A percentile compares a stretch with the other conserved stretches of the same genome.
Conservation (phyloP, 331 rosid genomes). For the Ulmus americana region DNA sequence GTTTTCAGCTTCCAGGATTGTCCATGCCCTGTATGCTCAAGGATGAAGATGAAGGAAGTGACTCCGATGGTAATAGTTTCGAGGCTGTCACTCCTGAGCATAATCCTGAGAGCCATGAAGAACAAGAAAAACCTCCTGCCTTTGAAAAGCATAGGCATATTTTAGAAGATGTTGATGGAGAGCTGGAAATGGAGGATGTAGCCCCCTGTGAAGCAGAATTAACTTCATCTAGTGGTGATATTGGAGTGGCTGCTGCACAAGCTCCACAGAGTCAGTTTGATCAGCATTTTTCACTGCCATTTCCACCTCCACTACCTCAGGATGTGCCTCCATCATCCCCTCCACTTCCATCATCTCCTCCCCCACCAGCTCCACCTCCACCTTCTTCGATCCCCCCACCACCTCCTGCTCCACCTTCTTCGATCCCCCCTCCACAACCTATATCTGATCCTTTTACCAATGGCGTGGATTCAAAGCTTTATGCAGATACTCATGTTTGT, state of each 20-base stretch:
- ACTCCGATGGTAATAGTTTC: conserved; percentile 84
- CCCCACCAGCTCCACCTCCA: conserved; percentile 50
- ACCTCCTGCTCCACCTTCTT: conserved; percentile 43
- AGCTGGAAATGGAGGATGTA: conserved; percentile 98
- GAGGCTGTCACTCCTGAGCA: conserved; percentile 97
- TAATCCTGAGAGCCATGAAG: conserved; percentile 42
- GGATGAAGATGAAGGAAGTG: conserved; percentile 80
- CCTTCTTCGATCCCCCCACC: conserved; percentile 28
- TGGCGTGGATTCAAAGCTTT: conserved; percentile 47
- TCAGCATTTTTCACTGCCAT: conserved; percentile 30
- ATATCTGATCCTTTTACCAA: conserved; percentile 37
- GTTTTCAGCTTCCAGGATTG: conserved; percentile 89
- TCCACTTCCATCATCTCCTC: conserved; percentile 62
- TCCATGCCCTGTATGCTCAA: conserved; percentile 82
- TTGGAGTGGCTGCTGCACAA: conserved; percentile 28
- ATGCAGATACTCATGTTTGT: conserved; percentile 48
- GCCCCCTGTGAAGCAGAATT: conserved; percentile 73
- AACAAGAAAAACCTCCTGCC: conserved; percentile 34
- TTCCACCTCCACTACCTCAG: conserved; percentile 49
- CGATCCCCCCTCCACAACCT: conserved; percentile 39
- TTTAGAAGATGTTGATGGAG: conserved; percentile 94
- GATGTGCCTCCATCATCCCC: conserved; percentile 56
- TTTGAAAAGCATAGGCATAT: conserved; percentile 76
- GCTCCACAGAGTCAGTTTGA: conserved; percentile 33
- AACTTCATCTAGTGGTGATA: conserved; percentile 37